These are phyloP conservation scores for Lentinula lateritia DNA, from an alignment of 768 basidiomycete genomes.

Conservation along the genomic window DNA sequence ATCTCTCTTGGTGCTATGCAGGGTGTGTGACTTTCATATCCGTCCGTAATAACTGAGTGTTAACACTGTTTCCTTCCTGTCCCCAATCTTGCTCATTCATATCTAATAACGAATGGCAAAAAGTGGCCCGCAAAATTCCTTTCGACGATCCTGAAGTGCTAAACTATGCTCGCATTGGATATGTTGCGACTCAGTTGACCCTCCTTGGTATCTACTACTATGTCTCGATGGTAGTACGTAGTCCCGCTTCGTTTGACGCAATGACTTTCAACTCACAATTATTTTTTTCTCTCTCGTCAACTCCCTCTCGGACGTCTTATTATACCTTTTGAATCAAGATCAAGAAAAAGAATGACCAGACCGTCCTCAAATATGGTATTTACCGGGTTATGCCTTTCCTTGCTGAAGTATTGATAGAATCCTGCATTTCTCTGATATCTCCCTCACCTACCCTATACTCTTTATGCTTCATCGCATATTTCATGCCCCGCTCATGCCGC, in stretches of 20 bases:
- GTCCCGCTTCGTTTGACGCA: neutral
- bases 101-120: neutral
- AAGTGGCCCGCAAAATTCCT: conserved; percentile 87
- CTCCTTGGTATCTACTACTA: conserved; percentile 78
- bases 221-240: conserved; percentile 62
- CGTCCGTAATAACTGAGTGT: neutral
- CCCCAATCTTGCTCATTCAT: neutral
- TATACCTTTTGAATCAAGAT: conserved; percentile 43
- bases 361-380: conserved; percentile 91
- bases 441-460: neutral
- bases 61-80: neutral
- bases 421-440: neutral
- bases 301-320: neutral
- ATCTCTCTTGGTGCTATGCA: conserved; percentile 95
- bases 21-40: conserved; percentile 31
- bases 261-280: neutral
- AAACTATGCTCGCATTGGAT: conserved; percentile 77
- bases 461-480: too few relatives aligned
- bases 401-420: neutral
- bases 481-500: neutral
- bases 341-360: conserved; percentile 92
- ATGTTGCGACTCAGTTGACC: conserved; percentile 68
- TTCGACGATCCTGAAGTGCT: conserved; percentile 86
- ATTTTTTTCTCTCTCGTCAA: neutral
- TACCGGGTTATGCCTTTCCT: conserved; percentile 11